These are phyloP conservation scores for Camelina neglecta DNA, from an alignment of 345 rosid genomes.

Conservation along the genomic window DNA sequence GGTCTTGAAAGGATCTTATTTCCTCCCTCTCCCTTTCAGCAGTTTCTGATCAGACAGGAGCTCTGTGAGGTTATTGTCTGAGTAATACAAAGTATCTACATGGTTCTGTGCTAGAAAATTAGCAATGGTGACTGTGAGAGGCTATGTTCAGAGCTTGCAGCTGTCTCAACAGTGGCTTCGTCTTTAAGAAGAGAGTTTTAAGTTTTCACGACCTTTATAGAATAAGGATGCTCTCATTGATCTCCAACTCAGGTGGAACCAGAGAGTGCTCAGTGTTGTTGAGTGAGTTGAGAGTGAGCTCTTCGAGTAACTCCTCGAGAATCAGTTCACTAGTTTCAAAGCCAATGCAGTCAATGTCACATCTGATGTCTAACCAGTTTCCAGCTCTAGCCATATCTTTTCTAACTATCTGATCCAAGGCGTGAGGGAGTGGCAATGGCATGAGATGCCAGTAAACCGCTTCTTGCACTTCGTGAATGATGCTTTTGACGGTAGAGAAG, in stretches of 20 bases:
- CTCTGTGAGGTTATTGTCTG: slow-evolving; percentile 40
- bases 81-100: slow-evolving; percentile 44
- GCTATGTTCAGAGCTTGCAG: slow-evolving; percentile 23
- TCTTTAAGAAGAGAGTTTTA: slow-evolving; percentile 17
- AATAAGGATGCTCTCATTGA: slow-evolving; percentile 35
- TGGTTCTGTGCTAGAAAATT: slow-evolving; percentile 40
- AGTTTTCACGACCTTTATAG: slow-evolving; percentile 24
- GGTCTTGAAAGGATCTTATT: slow-evolving; percentile 38
- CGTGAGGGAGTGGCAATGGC: slow-evolving; percentile 67
- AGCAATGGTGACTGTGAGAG: slow-evolving; percentile 31
- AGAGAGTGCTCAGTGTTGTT: slow-evolving; percentile 27
- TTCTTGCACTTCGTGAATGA: slow-evolving; percentile 64
- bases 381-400: slow-evolving; percentile 77
- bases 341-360: slow-evolving; percentile 57
- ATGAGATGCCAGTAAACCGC: slow-evolving; percentile 71
- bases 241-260: slow-evolving; percentile 45
- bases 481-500: slow-evolving; percentile 54
- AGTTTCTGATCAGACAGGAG: slow-evolving; percentile 17
- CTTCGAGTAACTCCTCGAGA: slow-evolving; percentile 68
- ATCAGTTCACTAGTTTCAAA: slow-evolving; percentile 64
- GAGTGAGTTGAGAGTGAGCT: slow-evolving; percentile 48
- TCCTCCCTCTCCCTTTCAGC: slow-evolving; percentile 21
- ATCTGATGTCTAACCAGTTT: slow-evolving; percentile 79
- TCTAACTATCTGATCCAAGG: slow-evolving; percentile 76
- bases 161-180: slow-evolving; percentile 32